These are phyloP conservation scores for Phlebopus sp. DNA, from an alignment of 1,284 basidiomycete species.

Conservation along the genomic window DNA sequence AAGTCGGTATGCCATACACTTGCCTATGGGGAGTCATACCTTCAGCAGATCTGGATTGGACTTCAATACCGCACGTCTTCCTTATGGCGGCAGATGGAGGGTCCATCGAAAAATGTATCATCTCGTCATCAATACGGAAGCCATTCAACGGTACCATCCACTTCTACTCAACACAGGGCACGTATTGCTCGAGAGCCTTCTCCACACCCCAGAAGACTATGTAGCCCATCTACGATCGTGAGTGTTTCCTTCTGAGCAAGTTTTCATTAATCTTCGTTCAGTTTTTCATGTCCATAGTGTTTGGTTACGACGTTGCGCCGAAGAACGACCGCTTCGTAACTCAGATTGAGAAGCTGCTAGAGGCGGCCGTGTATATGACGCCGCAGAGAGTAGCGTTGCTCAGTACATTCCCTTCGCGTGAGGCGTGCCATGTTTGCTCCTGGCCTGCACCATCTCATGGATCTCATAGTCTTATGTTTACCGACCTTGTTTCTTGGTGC, in stretches of 20 bases:
- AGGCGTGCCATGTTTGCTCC: conserved; percentile 10
- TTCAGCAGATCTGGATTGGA: conserved; percentile 18
- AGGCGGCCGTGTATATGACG: conserved; percentile 10
- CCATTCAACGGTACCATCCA: conserved; percentile 14
- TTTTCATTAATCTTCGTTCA: neutral
- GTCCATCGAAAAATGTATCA: conserved; percentile 19
- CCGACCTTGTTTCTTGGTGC: conserved; percentile 37
- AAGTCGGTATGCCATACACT: neutral
- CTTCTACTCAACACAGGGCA: conserved; percentile 4
- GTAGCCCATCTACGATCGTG: conserved; percentile 15
- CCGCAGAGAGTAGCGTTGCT: conserved; percentile 22
- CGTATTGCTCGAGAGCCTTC: conserved; percentile 10
- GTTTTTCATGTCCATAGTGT: conserved; percentile 22
- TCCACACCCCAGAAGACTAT: conserved; percentile 12
- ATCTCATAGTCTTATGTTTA: conserved; percentile 21
- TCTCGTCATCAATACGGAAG: conserved; percentile 11
- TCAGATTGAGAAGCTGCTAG: conserved; percentile 15
- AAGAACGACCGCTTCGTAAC: conserved; percentile 17
- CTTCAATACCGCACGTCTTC: conserved; percentile 21
- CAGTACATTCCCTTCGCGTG: conserved; percentile 21
- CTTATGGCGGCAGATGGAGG: conserved; percentile 15
- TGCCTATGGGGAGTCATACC: neutral
- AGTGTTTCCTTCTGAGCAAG: neutral
- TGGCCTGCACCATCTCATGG: conserved; percentile 14
- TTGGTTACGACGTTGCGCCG: conserved; percentile 19